These are phyloP conservation scores for Lotus japonicus DNA, from an alignment of 306 rosid genomes.

Conservation along the genomic window DNA sequence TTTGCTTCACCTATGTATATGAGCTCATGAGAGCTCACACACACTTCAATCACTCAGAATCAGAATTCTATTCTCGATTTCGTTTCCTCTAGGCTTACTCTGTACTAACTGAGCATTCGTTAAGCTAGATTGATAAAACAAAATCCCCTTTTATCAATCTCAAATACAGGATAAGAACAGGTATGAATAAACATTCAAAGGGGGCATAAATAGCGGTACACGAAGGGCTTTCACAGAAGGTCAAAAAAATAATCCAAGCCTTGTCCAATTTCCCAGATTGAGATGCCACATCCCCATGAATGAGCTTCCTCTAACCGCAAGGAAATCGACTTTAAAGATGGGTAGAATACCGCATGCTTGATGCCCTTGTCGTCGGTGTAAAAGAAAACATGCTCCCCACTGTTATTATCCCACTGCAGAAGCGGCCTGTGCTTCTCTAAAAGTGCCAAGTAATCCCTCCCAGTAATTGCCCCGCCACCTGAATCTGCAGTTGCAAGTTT, in stretches of 20 bases:
- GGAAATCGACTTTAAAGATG: conserved; percentile 72
- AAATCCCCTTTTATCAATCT: not conserved
- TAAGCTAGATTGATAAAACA: too few species aligned
- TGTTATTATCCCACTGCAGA: conserved; percentile 75
- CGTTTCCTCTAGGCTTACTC: too few species aligned
- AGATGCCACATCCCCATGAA: conserved; percentile 82
- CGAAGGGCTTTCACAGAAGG: conserved; percentile 37
- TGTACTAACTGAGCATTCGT: too few species aligned
- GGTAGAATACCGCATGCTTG: conserved; percentile 83
- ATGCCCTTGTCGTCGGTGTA: conserved; percentile 42
- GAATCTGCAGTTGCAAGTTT: conserved; percentile 33
- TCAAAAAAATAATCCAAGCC: conserved; percentile 92
- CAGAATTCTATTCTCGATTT: too few species aligned
- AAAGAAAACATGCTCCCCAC: conserved; percentile 74
- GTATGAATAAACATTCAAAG: not conserved
- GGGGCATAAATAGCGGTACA: not conserved
- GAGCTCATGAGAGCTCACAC: too few species aligned
- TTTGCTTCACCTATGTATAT: too few species aligned
- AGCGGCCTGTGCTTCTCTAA: conserved; percentile 74
- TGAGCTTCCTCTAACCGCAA: conserved; percentile 79
- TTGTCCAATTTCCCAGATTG: conserved; percentile 98
- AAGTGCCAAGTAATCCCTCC: conserved; percentile 70
- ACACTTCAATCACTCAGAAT: too few species aligned
- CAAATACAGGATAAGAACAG: not conserved
- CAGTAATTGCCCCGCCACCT: conserved; percentile 71